phyloP scores from a whole-genome alignment of 1,139 yeast species.

The Yamadazyma dushanensis region DNA sequence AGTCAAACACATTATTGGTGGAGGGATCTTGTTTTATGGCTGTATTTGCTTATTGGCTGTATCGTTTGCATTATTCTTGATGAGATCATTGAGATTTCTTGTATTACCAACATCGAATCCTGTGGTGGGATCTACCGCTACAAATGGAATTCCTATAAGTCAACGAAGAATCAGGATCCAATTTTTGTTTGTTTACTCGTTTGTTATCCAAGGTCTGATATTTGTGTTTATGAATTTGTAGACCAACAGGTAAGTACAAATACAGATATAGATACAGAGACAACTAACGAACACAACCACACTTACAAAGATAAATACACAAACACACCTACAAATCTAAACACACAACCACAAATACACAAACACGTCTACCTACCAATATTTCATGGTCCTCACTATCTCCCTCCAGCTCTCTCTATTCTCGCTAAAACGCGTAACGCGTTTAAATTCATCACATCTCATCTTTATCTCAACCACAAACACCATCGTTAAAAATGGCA shows the following conservation, averaged over 20 bases:
- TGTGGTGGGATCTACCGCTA: conserved; percentile 33
- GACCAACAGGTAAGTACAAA: not conserved
- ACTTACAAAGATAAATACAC: no score
- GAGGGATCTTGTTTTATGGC: conserved; percentile 39
- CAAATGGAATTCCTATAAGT: conserved; percentile 58
- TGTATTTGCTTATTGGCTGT: conserved; percentile 42
- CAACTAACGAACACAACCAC: no score
- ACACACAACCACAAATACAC: not conserved
- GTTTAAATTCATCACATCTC: not conserved
- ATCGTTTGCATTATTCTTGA: conserved; percentile 63
- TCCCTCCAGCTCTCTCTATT: not conserved
- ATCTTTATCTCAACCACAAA: not conserved
- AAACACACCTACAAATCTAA: not conserved
- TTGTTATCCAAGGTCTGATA: conserved; percentile 67
- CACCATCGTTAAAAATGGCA: not conserved
- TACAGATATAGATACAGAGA: not conserved
- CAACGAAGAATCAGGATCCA: conserved; percentile 84
- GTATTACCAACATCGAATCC: conserved; percentile 58
- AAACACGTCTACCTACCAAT: not conserved
- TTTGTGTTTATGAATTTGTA: conserved; percentile 33
- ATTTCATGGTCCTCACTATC: not conserved
- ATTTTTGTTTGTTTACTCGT: conserved; percentile 82
- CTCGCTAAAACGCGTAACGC: conserved; percentile 1
- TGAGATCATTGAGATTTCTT: conserved; percentile 82
- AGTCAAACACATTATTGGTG: conserved; percentile 42